Evolutionary conservation across 1,284 basidiomycete genomes (phyloP).

Genomic region (Sparassis latifolia): DNA sequence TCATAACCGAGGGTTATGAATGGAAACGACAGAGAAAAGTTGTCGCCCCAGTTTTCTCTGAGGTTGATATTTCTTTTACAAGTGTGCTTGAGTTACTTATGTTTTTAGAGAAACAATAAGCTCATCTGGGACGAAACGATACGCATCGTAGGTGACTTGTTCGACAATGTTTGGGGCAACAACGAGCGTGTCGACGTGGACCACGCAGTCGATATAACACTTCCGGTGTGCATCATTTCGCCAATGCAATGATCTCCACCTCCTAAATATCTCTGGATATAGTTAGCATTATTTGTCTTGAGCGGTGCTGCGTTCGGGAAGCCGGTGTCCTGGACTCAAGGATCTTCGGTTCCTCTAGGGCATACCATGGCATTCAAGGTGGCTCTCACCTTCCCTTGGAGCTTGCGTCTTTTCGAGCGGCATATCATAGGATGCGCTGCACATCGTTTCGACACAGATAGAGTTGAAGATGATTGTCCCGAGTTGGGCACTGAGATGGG

Average conservation of each 20-base stretch:
- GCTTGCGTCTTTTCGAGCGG: background rate
- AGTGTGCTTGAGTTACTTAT: background rate
- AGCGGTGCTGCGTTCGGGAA: constrained; percentile 54
- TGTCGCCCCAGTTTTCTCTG: constrained; percentile 33
- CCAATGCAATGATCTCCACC: background rate
- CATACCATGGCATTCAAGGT: constrained; percentile 51
- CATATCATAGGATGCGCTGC: constrained; percentile 32
- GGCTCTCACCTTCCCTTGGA: background rate
- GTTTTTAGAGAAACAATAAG: constrained; percentile 36
- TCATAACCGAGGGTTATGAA: constrained; percentile 55
- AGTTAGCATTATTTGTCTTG: constrained; percentile 54
- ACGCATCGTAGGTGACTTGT: constrained; percentile 30
- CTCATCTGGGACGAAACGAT: constrained; percentile 53
- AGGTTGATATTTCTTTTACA: constrained; percentile 19
- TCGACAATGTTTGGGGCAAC: constrained; percentile 31
- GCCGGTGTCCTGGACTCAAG: constrained; percentile 44
- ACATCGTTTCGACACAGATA: constrained; percentile 39
- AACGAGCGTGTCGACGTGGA: constrained; percentile 24
- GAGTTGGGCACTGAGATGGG: constrained; percentile 31
- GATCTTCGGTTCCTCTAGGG: constrained; percentile 32
- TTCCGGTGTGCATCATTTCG: constrained; percentile 33
- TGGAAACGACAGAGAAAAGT: constrained; percentile 56
- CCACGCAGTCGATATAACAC: constrained; percentile 33
- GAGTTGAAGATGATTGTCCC: constrained; percentile 40
- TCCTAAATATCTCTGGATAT: background rate